These are phyloP conservation scores for Suhomyces kilbournensis DNA, from an alignment of 805 yeast species.

Conservation along the genomic window DNA sequence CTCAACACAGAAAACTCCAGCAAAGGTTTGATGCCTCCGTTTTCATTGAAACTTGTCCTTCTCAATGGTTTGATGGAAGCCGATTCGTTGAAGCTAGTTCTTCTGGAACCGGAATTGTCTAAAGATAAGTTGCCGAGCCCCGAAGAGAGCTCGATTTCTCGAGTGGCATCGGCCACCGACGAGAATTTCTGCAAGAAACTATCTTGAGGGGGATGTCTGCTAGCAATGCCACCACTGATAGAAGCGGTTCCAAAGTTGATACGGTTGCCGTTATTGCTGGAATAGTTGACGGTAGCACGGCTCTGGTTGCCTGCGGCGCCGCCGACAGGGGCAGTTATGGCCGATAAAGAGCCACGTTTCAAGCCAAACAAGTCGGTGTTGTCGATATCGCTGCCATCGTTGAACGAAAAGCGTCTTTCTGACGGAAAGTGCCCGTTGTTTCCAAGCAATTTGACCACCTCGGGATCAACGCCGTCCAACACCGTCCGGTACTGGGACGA, in stretches of 20 bases:
- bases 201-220: constrained; percentile 44
- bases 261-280: constrained; percentile 21
- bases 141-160: constrained; percentile 55
- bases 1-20: constrained; percentile 13
- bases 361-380: constrained; percentile 40
- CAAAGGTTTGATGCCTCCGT: constrained; percentile 20
- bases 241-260: constrained; percentile 57
- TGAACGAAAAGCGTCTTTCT: constrained; percentile 39
- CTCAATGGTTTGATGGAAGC: neutral
- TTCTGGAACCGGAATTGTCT: constrained; percentile 36
- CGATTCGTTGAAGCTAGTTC: constrained; percentile 46
- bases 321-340: constrained; percentile 46
- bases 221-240: constrained; percentile 53
- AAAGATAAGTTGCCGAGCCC: constrained; percentile 37
- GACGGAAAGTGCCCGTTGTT: constrained; percentile 10
- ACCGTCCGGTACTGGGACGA: constrained; percentile 30
- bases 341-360: constrained; percentile 47
- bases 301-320: constrained; percentile 6
- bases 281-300: constrained; percentile 15
- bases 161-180: constrained; percentile 64
- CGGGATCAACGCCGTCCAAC: constrained; percentile 41
- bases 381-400: constrained; percentile 45
- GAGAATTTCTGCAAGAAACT: constrained; percentile 62
- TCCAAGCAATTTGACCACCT: constrained; percentile 32
- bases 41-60: constrained; percentile 3